Evolutionary conservation across 805 yeast genomes (phyloP), one percentile per base, ranked within the genome.

Genomic region (Myxozyma geophila): DNA sequence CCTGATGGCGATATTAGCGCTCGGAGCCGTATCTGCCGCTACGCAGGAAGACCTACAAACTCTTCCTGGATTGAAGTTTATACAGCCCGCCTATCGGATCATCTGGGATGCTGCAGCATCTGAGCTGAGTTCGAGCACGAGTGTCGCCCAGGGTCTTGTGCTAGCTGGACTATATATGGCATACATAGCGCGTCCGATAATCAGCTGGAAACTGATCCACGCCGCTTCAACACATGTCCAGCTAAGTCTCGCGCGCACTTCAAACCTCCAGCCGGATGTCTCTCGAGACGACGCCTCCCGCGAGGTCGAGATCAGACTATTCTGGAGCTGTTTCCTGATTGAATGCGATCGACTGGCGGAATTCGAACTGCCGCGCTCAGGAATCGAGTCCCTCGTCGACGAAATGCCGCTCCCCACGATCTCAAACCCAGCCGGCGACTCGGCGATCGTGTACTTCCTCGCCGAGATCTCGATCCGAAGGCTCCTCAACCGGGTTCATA

Each of bases 271-370:
- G 4, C 6, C 15, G 47, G 23, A 43, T 13, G 7, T 28, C 2
- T 12, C 19, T n/a, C 15, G 17, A 8, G 28, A 2, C 36, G 48
- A 13, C 21, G n/a, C 13, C 35, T 37, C 48, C 3, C 8, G 44
- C 10, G 61, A 58, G 33, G n/a, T 41, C 19, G 57, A 50, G 39
- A 17, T 52, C 9, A 37, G 58, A 3, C 21, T 52, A 15, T 59
- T 52, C 28, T 59, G 62, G 62, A 59, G 58, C 36, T 59, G 62
- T 28, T 59, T 59, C 23, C 35, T 59, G 1, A 59, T 52, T 33
- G 62, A 59, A 48, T 59, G 58, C 41, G 62, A 59, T 39, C 37
- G 62, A 6, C 39, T 59, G 1, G 57, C 62, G 2, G 62, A 59
- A 40, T 52, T 59, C 35, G 58, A 59, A 17, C 47, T 59, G 5